phyloP scores from a whole-genome alignment of 352 stramenopile species.

The Nothophytophthora sp. region DNA sequence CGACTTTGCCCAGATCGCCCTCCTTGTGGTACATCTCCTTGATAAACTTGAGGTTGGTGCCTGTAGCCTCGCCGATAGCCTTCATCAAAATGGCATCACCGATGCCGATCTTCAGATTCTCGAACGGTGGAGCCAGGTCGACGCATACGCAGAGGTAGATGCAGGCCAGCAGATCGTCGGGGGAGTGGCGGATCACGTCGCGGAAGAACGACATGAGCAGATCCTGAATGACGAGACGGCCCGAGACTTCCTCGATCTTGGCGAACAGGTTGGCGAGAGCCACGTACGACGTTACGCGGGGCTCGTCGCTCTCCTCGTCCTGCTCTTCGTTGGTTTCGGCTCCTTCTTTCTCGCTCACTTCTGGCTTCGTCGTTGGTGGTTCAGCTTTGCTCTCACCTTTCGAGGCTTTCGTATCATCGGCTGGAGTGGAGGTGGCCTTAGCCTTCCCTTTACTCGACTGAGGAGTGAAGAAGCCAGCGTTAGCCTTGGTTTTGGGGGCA shows the following conservation, averaged over 20 bases:
- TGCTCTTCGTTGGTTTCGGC: constrained; percentile 4
- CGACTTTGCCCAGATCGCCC: constrained; percentile 98
- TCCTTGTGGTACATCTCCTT: constrained; percentile 96
- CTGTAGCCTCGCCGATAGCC: constrained; percentile 94
- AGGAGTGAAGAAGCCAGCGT: constrained; percentile 34
- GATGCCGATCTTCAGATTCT: constrained; percentile 98
- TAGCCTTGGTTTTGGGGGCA: constrained; percentile 6
- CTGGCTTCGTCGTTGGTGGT: constrained; percentile 8
- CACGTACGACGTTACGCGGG: constrained; percentile 47
- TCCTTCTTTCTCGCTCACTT: constrained; percentile 4
- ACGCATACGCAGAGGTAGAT: constrained; percentile 93
- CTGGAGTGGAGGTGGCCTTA: constrained; percentile 8
- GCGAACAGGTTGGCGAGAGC: constrained; percentile 69
- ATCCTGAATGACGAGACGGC: constrained; percentile 84
- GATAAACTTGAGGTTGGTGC: constrained; percentile 91
- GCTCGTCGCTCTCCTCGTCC: constrained; percentile 10
- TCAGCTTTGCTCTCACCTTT: constrained; percentile 8
- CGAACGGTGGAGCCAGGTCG: constrained; percentile 94
- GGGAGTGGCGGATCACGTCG: constrained; percentile 68
- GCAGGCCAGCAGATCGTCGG: constrained; percentile 85
- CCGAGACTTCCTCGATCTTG: constrained; percentile 75
- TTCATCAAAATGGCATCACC: constrained; percentile 98
- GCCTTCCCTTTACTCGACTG: constrained; percentile 22
- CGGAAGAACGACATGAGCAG: constrained; percentile 87
- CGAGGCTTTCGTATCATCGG: constrained; percentile 13